phyloP scores from a whole-genome alignment of 768 basidiomycete species.

The Phylloporus scabripes region DNA sequence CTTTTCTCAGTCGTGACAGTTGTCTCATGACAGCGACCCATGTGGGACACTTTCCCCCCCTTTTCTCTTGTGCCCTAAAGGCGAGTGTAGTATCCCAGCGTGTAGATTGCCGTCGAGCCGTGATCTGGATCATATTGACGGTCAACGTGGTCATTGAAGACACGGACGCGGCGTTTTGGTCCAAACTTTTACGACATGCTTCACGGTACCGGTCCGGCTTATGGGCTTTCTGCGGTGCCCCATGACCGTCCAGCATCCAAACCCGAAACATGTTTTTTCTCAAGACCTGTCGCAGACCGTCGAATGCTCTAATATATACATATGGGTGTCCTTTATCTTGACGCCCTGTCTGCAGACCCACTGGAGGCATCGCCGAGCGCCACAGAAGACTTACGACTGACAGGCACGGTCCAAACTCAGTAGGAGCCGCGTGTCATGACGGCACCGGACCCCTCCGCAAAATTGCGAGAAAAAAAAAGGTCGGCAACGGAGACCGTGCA shows the following conservation, averaged over 20 bases:
- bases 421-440: background rate
- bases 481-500: background rate
- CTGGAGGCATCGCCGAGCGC: background rate
- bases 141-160: background rate
- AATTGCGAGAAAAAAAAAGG: background rate
- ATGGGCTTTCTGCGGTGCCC: background rate
- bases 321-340: background rate
- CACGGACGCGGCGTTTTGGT: background rate
- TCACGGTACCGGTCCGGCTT: background rate
- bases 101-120: background rate
- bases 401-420: background rate
- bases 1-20: background rate
- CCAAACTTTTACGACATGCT: background rate
- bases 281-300: background rate
- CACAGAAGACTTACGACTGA: background rate
- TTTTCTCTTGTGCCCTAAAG: background rate
- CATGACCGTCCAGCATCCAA: background rate
- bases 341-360: background rate
- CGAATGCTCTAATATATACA: background rate
- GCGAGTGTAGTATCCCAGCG: background rate
- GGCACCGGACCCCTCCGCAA: background rate
- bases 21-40: background rate
- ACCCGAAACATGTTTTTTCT: background rate
- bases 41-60: background rate
- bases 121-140: background rate